phyloP scores from a whole-genome alignment of 1,284 basidiomycete genomes.

The Macrocybe sp. region DNA sequence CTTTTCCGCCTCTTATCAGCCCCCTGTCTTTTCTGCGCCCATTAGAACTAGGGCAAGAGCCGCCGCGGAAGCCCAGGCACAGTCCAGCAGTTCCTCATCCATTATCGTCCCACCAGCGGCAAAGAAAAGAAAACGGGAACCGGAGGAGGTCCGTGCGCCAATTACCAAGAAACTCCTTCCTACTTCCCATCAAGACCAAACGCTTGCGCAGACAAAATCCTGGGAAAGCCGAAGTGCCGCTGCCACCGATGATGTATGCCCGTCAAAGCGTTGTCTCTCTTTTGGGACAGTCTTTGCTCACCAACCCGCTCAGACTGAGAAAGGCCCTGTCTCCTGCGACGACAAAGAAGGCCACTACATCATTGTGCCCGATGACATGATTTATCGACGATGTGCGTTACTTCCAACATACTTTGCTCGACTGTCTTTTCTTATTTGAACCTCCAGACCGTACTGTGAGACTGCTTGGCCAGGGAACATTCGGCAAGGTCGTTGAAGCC shows the following conservation, averaged over 20 bases:
- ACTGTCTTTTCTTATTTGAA: constrained; percentile 16
- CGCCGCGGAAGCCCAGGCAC: constrained; percentile 73
- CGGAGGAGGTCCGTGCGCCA: constrained; percentile 61
- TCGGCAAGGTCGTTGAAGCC: constrained; percentile 98
- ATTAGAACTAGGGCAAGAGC: constrained; percentile 77
- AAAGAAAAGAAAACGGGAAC: constrained; percentile 72
- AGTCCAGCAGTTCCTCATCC: constrained; percentile 62
- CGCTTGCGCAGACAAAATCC: constrained; percentile 46
- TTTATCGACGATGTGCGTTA: constrained; percentile 74
- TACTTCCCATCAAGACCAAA: constrained; percentile 42
- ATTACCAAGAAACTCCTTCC: constrained; percentile 54
- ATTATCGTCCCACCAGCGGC: constrained; percentile 61
- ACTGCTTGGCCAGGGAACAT: constrained; percentile 95
- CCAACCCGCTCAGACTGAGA: constrained; percentile 45
- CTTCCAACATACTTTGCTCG: constrained; percentile 6
- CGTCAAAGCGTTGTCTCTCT: constrained; percentile 10
- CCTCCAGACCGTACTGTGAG: constrained; percentile 81
- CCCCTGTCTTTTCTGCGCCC: constrained; percentile 65
- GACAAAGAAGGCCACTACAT: constrained; percentile 96
- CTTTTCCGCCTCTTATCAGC: constrained; percentile 74
- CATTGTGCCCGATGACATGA: constrained; percentile 85
- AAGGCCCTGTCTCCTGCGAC: constrained; percentile 69
- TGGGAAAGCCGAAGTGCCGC: constrained; percentile 60
- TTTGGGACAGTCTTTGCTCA: constrained; percentile 9
- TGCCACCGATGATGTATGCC: constrained; percentile 58